Evolutionary conservation across 2,329 filamentous ascomycete species (phyloP), one percentile per base, ranked within the genome.

Genomic region (Cladosporium sp.): DNA sequence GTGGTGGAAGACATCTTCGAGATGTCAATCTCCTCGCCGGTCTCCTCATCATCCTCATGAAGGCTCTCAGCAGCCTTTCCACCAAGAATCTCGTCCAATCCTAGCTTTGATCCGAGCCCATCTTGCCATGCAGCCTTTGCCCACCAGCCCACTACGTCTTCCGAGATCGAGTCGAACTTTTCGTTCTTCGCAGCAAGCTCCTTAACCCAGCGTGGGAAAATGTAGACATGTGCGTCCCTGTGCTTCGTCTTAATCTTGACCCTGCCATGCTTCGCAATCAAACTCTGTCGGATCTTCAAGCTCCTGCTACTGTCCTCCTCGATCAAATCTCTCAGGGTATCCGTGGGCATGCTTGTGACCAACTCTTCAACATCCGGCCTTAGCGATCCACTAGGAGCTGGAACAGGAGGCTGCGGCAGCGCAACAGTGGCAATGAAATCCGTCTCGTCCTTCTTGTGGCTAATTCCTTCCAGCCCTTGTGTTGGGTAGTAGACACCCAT

Each of bases 61-160:
- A 70, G 70, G 8, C 76, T 76, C 30, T 69, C 68, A 15, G 65
- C 63, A 28, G 59, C 47, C 21, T 76, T 76, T 66, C 75, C 81
- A 15, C 85, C 82, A 59, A 95, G 83, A 4, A 94, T 85, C 54
- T 89, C 83, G 59, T 86, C 81, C 62, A 97, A 80, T 1, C 88
- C 86, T 8, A 98, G 84, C 78, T 96, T 97, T 61, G 90, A 87
- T 0, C 86, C 87, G 3, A 97, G 82, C 0, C 92, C 91, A 3
- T 86, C 83, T 78, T 98, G 93, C 95, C 95, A 99, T 64, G 89
- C 88, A 0, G 94, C 88, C 77, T 98, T 98, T 38, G 93, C 92
- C 93, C 93, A 97, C 91, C 92, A 97, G 7, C 93, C 93, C 18
- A 98, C 83, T 6, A 97, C 88, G 74, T 98, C 94, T 77, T 98